Base-by-base conservation (phyloP, 768 basidiomycete genomes). In the Leucosporidium creatinivorum region DNA sequence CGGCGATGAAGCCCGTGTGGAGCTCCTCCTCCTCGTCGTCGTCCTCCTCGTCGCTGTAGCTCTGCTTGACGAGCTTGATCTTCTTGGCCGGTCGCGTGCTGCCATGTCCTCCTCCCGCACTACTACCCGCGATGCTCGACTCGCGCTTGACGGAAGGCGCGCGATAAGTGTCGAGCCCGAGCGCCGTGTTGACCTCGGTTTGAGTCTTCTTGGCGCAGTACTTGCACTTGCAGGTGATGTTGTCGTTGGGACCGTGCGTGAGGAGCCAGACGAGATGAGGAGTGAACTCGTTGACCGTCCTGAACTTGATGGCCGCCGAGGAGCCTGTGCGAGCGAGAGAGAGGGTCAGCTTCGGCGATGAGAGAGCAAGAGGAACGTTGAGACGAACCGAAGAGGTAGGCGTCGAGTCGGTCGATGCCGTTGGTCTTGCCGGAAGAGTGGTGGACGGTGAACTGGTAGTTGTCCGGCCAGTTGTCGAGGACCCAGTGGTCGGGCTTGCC, bases 261-360 rank as follows among this genome's bases (percentile, higher is more conserved):
- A 86, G 80, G 15, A 92, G 83, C 89, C 89, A 92, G 66, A 85
- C 80, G 3, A 88, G 88, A 73, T 93, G 91, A 6, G 89, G 89
- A 57, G 87, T 83, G 76, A 92, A 90, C 75, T 93, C 91, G 58
- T 87, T 87, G n/a, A 85, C 80, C 18, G 89, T 91, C 52, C 91
- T 87, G 77, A 91, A 92, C 63, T 71, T 66, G 31, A 25, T n/a
- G n/a, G 56, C 51, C 4, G 59, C 61, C 80, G 83, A 36, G 78
- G 79, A 50, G 81, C 78, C 58, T 78, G 66, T 36, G 72, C 65
- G 3, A 85, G 86, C 78, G n/a, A n/a, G n/a, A n/a, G n/a, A n/a
- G n/a, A n/a, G n/a, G n/a, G n/a, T n/a, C n/a, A n/a, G n/a, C n/a
- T n/a, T n/a, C n/a, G n/a, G n/a, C n/a, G n/a, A n/a, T n/a, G n/a